Conservation (phyloP, 2,329 filamentous ascomycete species). For the Coniochaeta ligniaria region DNA sequence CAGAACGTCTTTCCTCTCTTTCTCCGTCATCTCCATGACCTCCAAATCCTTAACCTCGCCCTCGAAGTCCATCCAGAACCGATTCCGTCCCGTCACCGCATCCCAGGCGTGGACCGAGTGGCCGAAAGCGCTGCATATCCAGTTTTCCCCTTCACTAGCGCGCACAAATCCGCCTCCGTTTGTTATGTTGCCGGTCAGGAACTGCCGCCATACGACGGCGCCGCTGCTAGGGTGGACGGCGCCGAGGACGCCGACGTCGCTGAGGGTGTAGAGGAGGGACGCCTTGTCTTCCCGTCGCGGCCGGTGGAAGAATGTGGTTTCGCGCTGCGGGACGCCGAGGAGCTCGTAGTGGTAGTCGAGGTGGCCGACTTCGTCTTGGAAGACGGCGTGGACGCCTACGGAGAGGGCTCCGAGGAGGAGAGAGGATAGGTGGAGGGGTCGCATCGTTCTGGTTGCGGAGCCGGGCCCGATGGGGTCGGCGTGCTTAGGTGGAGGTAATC, state of each 20-base stretch:
- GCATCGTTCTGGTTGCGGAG: conserved; percentile 2
- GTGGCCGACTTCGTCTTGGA: conserved; percentile 82
- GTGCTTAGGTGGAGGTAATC: neutral
- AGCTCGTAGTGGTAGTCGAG: conserved; percentile 92
- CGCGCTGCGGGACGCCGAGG: conserved; percentile 71
- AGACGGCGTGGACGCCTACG: conserved; percentile 59
- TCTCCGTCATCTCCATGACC: conserved; percentile 64
- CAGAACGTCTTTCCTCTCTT: conserved; percentile 60
- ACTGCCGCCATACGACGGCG: conserved; percentile 78
- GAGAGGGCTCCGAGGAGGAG: conserved; percentile 32
- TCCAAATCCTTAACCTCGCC: conserved; percentile 64
- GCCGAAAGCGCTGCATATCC: conserved; percentile 67
- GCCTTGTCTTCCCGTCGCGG: conserved; percentile 76
- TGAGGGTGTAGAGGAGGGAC: conserved; percentile 84
- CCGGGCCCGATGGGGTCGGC: neutral
- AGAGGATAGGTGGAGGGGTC: conserved; percentile 11
- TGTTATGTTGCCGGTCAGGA: conserved; percentile 47
- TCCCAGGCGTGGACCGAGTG: conserved; percentile 73
- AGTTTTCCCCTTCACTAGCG: conserved; percentile 72
- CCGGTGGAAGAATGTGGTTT: conserved; percentile 91
- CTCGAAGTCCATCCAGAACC: conserved; percentile 62
- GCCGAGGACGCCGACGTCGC: conserved; percentile 74
- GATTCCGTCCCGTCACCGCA: conserved; percentile 69
- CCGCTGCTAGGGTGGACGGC: conserved; percentile 87
- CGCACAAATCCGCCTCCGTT: conserved; percentile 52